Evolutionary conservation across 352 stramenopile species (phyloP).

Genomic region (Pythium pyrilobum): DNA sequence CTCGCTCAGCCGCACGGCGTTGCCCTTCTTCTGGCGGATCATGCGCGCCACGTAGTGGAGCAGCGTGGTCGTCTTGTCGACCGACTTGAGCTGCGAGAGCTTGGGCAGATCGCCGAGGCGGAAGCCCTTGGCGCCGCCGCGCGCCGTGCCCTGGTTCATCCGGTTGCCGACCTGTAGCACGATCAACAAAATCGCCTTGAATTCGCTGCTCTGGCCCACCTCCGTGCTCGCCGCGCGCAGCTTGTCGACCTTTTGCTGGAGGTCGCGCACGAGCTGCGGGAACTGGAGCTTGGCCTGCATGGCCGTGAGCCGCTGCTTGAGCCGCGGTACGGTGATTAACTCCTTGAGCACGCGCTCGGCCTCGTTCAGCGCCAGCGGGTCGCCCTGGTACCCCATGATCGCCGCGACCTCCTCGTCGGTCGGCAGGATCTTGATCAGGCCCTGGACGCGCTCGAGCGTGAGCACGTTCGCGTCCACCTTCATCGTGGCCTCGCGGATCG

Average conservation of each 20-base stretch:
- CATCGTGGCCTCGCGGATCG: slow-evolving; percentile 78
- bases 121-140: slow-evolving; percentile 70
- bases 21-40: slow-evolving; percentile 62
- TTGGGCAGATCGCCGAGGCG: slow-evolving; percentile 60
- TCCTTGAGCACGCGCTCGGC: slow-evolving; percentile 77
- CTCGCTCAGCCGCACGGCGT: slow-evolving; percentile 53
- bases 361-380: slow-evolving; percentile 61
- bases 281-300: slow-evolving; percentile 68
- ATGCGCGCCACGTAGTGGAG: slow-evolving; percentile 73
- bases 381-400: slow-evolving; percentile 58
- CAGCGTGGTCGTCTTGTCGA: slow-evolving; percentile 55
- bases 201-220: slow-evolving; percentile 54
- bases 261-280: slow-evolving; percentile 46
- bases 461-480: slow-evolving; percentile 73
- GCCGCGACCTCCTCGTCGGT: slow-evolving; percentile 82
- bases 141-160: slow-evolving; percentile 75
- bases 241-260: slow-evolving; percentile 64
- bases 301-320: slow-evolving; percentile 57
- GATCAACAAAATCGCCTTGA: slow-evolving; percentile 61
- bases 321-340: slow-evolving; percentile 60
- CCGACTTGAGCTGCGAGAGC: slow-evolving; percentile 60
- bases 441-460: slow-evolving; percentile 77
- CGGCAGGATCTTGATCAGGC: slow-evolving; percentile 83
- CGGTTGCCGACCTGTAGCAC: slow-evolving; percentile 83
- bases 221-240: slow-evolving; percentile 52